Evolutionary conservation across 768 basidiomycete genomes (phyloP).

Genomic region (Lentinula raphanica): DNA sequence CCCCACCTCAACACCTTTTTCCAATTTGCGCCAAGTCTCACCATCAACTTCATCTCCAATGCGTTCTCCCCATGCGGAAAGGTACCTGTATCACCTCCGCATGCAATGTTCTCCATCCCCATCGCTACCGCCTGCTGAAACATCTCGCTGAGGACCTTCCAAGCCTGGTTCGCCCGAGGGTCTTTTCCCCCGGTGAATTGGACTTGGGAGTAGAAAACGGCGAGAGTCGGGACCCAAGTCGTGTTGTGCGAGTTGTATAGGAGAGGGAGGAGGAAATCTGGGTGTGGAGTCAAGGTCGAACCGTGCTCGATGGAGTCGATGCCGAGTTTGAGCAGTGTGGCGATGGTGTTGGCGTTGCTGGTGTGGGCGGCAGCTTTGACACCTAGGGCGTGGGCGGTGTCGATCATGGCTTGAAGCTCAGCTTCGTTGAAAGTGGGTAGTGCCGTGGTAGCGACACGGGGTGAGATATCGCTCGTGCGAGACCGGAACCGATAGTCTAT

Average conservation of each 20-base stretch:
- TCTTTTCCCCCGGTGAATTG: conserved; percentile 8
- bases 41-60: conserved; percentile 59
- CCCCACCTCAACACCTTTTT: conserved; percentile 50
- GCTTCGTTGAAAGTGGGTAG: conserved; percentile 38
- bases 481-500: conserved; percentile 53
- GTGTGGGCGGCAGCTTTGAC: conserved; percentile 60
- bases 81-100: conserved; percentile 62
- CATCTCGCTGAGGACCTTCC: conserved; percentile 31
- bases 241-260: conserved; percentile 23
- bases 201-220: conserved; percentile 36
- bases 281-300: conserved; percentile 21
- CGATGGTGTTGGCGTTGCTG: conserved; percentile 25
- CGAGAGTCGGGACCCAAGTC: conserved; percentile 57
- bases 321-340: conserved; percentile 30
- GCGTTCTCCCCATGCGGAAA: conserved; percentile 60
- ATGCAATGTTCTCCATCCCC: conserved; percentile 45
- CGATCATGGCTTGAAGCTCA: conserved; percentile 46
- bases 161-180: conserved; percentile 18
- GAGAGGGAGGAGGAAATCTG: conserved; percentile 18
- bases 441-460: conserved; percentile 24
- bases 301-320: conserved; percentile 62
- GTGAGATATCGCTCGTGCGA: conserved; percentile 36
- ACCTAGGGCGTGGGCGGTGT: conserved; percentile 43
- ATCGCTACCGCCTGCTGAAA: conserved; percentile 42
- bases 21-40: conserved; percentile 48